phyloP scores from a whole-genome alignment of 1,284 basidiomycete genomes.

The Puccinia hordei region DNA sequence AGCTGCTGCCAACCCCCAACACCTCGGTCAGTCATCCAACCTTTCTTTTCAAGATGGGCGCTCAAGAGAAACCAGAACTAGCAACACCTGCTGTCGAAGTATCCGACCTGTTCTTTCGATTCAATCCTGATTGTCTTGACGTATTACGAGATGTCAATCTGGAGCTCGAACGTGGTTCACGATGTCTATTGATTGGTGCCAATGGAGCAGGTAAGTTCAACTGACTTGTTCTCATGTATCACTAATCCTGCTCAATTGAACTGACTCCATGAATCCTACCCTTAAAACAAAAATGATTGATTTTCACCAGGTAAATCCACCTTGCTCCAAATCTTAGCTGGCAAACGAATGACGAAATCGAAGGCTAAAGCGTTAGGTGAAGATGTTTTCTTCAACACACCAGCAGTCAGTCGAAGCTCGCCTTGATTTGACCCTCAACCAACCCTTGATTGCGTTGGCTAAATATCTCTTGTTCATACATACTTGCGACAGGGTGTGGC shows the following conservation, averaged over 20 bases:
- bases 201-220: conserved; percentile 72
- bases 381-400: conserved; percentile 75
- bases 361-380: conserved; percentile 68
- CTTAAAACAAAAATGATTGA: too few relatives aligned
- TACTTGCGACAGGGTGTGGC: conserved; percentile 67
- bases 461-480: not conserved
- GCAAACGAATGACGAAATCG: conserved; percentile 75
- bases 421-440: not conserved
- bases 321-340: conserved; percentile 87
- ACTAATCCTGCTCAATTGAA: conserved; percentile 76
- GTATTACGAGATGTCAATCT: conserved; percentile 60
- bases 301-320: conserved; percentile 86
- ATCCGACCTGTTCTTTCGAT: conserved; percentile 29
- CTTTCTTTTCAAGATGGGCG: too few relatives aligned
- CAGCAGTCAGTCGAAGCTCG: conserved; percentile 58
- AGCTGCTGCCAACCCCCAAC: too few relatives aligned
- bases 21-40: too few relatives aligned
- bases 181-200: conserved; percentile 83
- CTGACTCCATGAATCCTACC: conserved; percentile 66
- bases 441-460: not conserved
- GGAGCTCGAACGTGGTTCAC: conserved; percentile 70
- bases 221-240: not conserved
- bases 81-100: conserved; percentile 26
- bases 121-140: conserved; percentile 11
- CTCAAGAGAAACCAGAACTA: not conserved